Base-by-base conservation (phyloP, 345 rosid genomes). In the Pseudoturritis turrita region DNA sequence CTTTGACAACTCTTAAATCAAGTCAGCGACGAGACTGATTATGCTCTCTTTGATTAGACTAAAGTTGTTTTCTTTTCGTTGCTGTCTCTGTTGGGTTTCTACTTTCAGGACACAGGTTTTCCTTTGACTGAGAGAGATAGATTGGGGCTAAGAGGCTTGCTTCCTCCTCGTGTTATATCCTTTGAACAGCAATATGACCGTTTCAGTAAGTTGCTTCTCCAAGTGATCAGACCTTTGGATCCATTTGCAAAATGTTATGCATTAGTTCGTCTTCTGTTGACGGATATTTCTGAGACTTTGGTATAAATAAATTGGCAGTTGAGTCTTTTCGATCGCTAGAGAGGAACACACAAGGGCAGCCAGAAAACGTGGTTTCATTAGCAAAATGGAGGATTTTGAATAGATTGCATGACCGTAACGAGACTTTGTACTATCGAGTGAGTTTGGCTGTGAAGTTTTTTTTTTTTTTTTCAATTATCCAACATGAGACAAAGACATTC, bases 321-420 rank as follows among this genome's bases (percentile, higher is more conserved):
- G 94, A 95, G 77, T 91, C 99, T 1, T 95, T 84, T 56, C 92
- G 82, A 22, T 95, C 99, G 0, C 81, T 95, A 22, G 98, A 89
- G 91, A 95, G 80, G 74, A 95, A 91, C 52, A 91, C 97, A 4
- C 55, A 28, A 15, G 84, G 90, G 25, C 85, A 89, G 46, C 87
- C 92, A 1, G 82, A 91, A 15, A 67, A 83, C 70, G 66, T 77
- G 71, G 93, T 88, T 0, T 83, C 97, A 22, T 81, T 95, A 59
- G 93, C 98, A 4, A 95, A 95, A 75, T 95, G 99, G 99, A 91
- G 99, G 87, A 91, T 95, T 50, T 82, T 95, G 73, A 95, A 95
- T 77, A 81, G 99, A 70, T 82, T 95, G 78, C 99, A 95, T 78
- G 99, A 95, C 77, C 87, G 99, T 84, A 95, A 95, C 77, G 96